Evolutionary conservation across 1,139 yeast species (phyloP), one percentile per base, ranked within the genome.

Genomic region (Maudiozyma humilis): DNA sequence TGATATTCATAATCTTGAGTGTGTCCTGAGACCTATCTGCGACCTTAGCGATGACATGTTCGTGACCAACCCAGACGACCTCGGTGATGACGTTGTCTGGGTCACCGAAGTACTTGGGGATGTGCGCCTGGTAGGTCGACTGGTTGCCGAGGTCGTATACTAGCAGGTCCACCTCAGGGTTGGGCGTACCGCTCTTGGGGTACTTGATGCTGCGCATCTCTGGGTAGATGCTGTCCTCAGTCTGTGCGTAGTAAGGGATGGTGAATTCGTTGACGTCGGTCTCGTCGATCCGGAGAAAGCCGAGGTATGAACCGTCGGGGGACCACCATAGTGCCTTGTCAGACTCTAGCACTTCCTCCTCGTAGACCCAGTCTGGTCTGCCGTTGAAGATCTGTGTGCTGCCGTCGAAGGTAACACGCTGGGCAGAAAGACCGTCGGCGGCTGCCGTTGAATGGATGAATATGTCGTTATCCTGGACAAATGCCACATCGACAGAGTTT

Each of bases 291-390:
- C 76, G 71, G 44, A 83, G 71, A 56, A 72, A 91, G 0, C 93
- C 76, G 31, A 93, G 57, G 47, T 69, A 69, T 14, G 73, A 65
- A 49, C 87, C 87, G 49, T 77, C 72, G 2, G 87, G 85, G 15
- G 93, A 77, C 96, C 96, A 91, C 95, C 96, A 91, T 25, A 87
- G 57, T 10, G 95, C 79, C 38, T 69, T 69, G 52, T 83, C 86
- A 12, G 72, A 71, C 2, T 75, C 75, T 34, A 82, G 67, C 1
- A 91, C 88, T 60, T 93, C 98, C 58, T 91, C 99, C 62, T 91
- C 98, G 58, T 91, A 91, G 1, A 91, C 91, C 98, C 98, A 91
- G 57, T 91, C 98, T 0, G 97, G 89, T 50, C 81, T 83, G 3
- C 97, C 99, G 58, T 93, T 88, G 63, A 84, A 84, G n/a, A 87